Evolutionary conservation across 352 stramenopile genomes (phyloP), one percentile per base, ranked within the genome.

Genomic region (Blastocystis sp.): DNA sequence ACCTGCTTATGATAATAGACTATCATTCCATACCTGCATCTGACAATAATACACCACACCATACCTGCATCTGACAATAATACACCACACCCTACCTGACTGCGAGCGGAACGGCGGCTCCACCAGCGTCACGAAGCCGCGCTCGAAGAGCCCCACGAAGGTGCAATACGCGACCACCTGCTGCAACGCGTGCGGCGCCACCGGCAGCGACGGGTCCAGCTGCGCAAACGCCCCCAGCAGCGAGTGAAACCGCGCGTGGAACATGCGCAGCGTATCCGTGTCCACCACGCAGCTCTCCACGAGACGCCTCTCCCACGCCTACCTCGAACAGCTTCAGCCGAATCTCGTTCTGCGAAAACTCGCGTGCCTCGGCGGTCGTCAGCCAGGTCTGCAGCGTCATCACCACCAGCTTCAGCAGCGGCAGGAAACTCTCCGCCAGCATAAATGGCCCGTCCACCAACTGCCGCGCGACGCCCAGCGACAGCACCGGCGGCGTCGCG

Each of bases 361-460:
- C 93, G 81, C 97, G 89, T 2, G 95, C 95, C 0, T 95, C 98
- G 90, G 98, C 94, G 0, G 91, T 97, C 34, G 88, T 88, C 38
- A 95, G 92, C 1, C 91, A 89, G 53, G 90, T 90, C 16, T 92
- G 90, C n/a, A 96, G 85, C 87, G 97, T 95, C 86, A 97, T 94
- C 57, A 97, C 94, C 49, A 98, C 91, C 27, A 97, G 95, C 34
- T 94, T 92, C 91, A 99, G 94, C 85, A 99, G 97, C 2, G 91
- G 91, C 67, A 99, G 90, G 87, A 99, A 99, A 87, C 98, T 95
- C 87, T 98, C 96, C 0, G 96, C 96, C 29, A 94, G 91, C 40
- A 61, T 95, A 92, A 88, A 98, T 98, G 87, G 98, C 98, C 16
- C 96, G 95, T 76, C 42, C 4, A 57, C 46, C 64, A 53, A 76